Percentiles rank a stretch among this genome's conserved stretches.
These are phyloP conservation scores for Pseudevernia furfuracea DNA, from an alignment of 495 filamentous ascomycete species.

Conservation along the genomic window DNA sequence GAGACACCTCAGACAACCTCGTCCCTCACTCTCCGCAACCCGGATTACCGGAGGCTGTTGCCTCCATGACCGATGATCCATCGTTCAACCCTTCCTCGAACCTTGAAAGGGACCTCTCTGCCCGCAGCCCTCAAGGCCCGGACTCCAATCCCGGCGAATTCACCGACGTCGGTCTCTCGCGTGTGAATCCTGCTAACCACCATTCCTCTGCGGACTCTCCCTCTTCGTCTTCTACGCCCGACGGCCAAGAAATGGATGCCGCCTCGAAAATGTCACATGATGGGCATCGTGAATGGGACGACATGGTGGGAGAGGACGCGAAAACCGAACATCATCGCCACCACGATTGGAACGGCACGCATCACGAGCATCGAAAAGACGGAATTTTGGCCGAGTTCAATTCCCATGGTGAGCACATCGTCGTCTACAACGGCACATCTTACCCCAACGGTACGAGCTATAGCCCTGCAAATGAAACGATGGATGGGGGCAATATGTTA, in stretches of 20 bases:
- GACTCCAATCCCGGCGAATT: constrained; percentile 12
- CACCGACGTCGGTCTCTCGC: constrained; percentile 2
- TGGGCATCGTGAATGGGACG: too few relatives aligned
- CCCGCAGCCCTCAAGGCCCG: constrained; percentile 8
- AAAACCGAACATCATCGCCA: not conserved
- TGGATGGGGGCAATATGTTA: not conserved
- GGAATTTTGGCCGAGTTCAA: not conserved
- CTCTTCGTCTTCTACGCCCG: not conserved
- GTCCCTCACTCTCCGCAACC: constrained; percentile 3
- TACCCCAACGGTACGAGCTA: constrained; percentile 5
- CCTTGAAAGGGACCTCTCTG: not conserved
- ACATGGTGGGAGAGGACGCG: not conserved
- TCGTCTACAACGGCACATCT: not conserved
- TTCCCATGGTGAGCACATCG: not conserved
- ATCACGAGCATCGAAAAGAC: not conserved
- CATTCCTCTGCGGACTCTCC: not conserved
- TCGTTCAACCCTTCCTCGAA: not conserved
- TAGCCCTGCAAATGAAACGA: not conserved
- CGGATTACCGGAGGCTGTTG: not conserved
- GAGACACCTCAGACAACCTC: not conserved
- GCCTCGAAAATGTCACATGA: not conserved
- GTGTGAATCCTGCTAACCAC: not conserved
- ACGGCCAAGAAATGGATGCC: not conserved
- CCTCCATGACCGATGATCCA: not conserved
- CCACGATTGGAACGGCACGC: not conserved